Base-by-base conservation (phyloP, 805 yeast species). In the Wickerhamomyces ciferrii region DNA sequence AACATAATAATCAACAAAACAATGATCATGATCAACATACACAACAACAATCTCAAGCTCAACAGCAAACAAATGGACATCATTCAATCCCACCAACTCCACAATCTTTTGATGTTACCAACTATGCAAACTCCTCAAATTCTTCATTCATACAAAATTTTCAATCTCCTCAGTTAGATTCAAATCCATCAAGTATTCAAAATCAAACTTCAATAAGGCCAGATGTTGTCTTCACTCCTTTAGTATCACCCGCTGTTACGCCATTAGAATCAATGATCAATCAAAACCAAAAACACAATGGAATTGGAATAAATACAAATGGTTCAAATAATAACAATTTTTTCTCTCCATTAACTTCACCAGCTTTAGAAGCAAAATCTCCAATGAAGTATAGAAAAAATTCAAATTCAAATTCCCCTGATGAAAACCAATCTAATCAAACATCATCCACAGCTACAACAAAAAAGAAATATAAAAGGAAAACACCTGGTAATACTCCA, bases 211-310 rank as follows among this genome's bases (percentile, higher is more conserved):
- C 59, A 11, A 71, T 78, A 2, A 65, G 80, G 39, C 81, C 84
- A 1, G 83, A 79, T 49, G 78, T 78, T 43, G 78, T 78, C 5
- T 86, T 83, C 63, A 86, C 94, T 1, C 94, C 95, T 0, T 69
- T 86, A 49, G 78, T 83, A 2, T 83, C 91, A 2, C 95, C 95
- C 0, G 83, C 86, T 10, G 84, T 81, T 15, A 79, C 89, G 3
- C 89, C 89, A 1, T 55, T 74, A 55, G 88, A 67, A 27, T 48
- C 59, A 10, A 41, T 52, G 46, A 46, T 50, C 18, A 50, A 49
- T 23, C 48, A 45, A 13, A 48, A 47, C 34, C 41, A 43, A 5
- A 41, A 24, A 20, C 20, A 10, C 15, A 32, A 19, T 38, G 5
- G 13, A 18, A 35, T 11, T 7, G 38, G 38, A 35, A 18, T 17